Evolutionary conservation across 495 filamentous ascomycete genomes (phyloP), one percentile per base, ranked within the genome.

Genomic region (Penicillium bovifimosum): DNA sequence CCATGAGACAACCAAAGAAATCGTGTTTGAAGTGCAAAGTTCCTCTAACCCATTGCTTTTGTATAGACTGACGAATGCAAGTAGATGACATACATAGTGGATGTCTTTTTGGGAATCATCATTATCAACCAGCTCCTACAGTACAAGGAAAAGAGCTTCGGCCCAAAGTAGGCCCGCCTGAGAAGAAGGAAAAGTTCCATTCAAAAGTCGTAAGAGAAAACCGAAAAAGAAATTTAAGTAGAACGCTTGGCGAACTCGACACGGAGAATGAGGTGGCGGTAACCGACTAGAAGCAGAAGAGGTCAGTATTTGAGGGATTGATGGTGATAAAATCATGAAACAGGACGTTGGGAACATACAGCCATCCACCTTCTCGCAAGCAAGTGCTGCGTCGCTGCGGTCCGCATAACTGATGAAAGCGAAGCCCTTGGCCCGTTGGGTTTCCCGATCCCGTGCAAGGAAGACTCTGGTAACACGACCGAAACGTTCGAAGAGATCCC

Each of bases 371-470:
- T 96, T 97, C 74, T 87, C 85, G 73, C 91, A 96, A 7, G 93
- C 93, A 72, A 83, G 87, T 51, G 86, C 84, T 49, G 93, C 93
- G 72, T 98, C 95, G 52, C 74, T 69, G 58, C 92, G 80, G 57
- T 97, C 93, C 43, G 84, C 84, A 70, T 91, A 98, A 68, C 88
- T 95, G 75, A 98, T 95, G 69, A 98, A 98, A 14, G 93, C 93
- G 64, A 97, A 98, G 39, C 93, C 93, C 81, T 98, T 98, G 47
- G 95, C 93, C 59, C 90, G 66, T 50, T 88, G 86, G 31, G 95
- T 97, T 42, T 97, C 95, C 66, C 93, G 78, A 72, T 98, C 95
- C 76, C 96, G 96, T 55, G 93, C 93, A 55, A 98, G 70, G 79
- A 97, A 98, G 41, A 98, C 95, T 66, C 91, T 84, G 35, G 91